These are phyloP conservation scores for Russula emetica DNA, from an alignment of 768 basidiomycete genomes.

Conservation along the genomic window DNA sequence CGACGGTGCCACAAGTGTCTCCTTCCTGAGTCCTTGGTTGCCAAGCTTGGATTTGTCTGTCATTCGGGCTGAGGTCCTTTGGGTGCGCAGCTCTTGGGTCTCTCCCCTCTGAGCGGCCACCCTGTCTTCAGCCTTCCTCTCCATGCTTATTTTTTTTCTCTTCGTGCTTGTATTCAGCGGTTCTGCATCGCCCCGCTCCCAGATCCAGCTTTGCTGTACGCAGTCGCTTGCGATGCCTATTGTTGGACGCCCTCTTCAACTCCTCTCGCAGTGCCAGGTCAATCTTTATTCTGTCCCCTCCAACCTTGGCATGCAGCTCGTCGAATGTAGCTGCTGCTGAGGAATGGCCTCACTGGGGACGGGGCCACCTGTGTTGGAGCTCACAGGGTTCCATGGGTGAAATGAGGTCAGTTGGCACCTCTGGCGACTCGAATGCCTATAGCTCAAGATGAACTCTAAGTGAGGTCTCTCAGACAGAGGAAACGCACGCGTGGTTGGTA, in stretches of 20 bases:
- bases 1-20: neutral
- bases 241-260: too few relatives aligned
- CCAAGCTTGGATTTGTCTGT: neutral
- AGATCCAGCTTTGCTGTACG: neutral
- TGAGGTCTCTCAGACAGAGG: too few relatives aligned
- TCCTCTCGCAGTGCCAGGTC: neutral
- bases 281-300: fast-evolving
- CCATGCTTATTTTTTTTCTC: too few relatives aligned
- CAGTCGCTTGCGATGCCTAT: neutral
- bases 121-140: neutral
- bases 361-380: neutral
- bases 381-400: too few relatives aligned
- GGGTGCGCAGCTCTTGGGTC: neutral
- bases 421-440: neutral
- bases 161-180: too few relatives aligned
- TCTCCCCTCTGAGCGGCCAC: neutral
- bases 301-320: too few relatives aligned
- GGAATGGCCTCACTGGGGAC: too few relatives aligned
- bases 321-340: too few relatives aligned
- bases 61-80: neutral
- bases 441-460: neutral
- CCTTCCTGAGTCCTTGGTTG: neutral
- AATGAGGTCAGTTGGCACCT: too few relatives aligned
- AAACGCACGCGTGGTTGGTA: neutral
- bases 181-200: neutral